Percentiles rank a stretch among this genome's conserved stretches.
phyloP scores from a whole-genome alignment of 306 rosid genomes.

The Prunus fruticosa region DNA sequence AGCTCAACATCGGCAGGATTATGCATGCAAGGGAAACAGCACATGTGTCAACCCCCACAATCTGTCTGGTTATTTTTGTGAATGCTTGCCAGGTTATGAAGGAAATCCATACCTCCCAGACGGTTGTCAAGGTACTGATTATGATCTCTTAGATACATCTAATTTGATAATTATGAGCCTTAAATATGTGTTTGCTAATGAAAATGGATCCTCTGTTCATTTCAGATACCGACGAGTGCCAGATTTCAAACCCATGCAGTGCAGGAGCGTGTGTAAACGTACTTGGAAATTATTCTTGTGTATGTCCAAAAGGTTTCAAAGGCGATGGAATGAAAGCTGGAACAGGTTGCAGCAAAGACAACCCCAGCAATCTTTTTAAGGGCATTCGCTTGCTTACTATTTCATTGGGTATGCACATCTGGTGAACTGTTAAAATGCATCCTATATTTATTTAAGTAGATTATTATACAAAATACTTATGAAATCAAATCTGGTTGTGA shows the following conservation, averaged over 20 bases:
- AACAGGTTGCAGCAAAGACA: background rate
- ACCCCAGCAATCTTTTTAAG: background rate
- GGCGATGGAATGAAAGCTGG: constrained; percentile 13
- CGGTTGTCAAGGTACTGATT: background rate
- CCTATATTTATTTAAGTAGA: background rate
- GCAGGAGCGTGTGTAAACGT: background rate
- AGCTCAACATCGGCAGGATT: background rate
- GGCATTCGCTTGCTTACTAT: background rate
- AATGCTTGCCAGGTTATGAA: background rate
- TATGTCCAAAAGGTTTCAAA: constrained; percentile 1
- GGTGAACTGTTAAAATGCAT: background rate
- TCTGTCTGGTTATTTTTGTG: background rate
- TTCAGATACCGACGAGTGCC: background rate
- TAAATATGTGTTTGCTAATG: background rate
- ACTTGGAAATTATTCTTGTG: background rate
- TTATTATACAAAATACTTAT: background rate
- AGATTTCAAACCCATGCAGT: background rate
- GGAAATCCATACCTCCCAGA: background rate
- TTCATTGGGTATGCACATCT: constrained; percentile 1
- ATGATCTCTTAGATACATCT: background rate
- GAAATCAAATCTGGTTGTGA: background rate
- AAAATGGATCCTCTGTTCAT: background rate
- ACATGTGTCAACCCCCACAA: background rate
- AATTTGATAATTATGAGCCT: background rate
- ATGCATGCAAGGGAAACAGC: background rate